Evolutionary conservation across 345 rosid genomes (phyloP), one percentile per base, ranked within the genome.

Genomic region (Angophora floribunda): DNA sequence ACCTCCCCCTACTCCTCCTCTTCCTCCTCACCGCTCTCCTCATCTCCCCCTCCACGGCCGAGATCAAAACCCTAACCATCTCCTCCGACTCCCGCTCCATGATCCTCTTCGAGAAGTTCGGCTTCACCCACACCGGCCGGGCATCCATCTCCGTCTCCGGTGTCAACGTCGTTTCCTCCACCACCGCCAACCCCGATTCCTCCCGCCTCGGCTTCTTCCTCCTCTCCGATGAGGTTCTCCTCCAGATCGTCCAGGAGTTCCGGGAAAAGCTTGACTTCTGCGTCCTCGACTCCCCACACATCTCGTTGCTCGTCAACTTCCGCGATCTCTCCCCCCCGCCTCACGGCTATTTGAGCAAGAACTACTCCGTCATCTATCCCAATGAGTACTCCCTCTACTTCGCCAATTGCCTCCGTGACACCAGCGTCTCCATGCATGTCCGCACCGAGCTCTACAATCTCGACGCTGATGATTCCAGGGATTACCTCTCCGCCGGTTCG

Each of bases 81-180:
- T 65, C 92, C 65, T 89, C 90, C 52, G 99, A 98, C 89, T 89
- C 93, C n/a, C 99, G 99, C 45, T 92, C 99, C 51, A 95, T 95
- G 98, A 98, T 98, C 91, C 97, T 97, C 90, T 96, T 98, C 91
- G 99, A 98, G 90, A 97, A 95, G 82, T 97, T 98, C 94, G 99
- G 98, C 21, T 97, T 98, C 96, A 96, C 99, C 6, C 95, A 87
- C 88, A 92, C 94, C 51, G 99, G 99, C 86, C 96, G 93, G 90
- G 99, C 95, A 55, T 80, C 90, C 53, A 90, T 98, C 89, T 82
- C 95, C 15, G 93, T 97, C 87, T 92, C 95, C 89, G 90, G 95
- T 86, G 99, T 98, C 89, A 90, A 93, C 28, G 98, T 97, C 28
- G 87, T 93, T 45, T 91, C 96, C 89, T 80, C 97, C 13, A 16